These are phyloP conservation scores for Fusarium buxicola DNA, from an alignment of 2,329 filamentous ascomycete genomes.

Conservation along the genomic window DNA sequence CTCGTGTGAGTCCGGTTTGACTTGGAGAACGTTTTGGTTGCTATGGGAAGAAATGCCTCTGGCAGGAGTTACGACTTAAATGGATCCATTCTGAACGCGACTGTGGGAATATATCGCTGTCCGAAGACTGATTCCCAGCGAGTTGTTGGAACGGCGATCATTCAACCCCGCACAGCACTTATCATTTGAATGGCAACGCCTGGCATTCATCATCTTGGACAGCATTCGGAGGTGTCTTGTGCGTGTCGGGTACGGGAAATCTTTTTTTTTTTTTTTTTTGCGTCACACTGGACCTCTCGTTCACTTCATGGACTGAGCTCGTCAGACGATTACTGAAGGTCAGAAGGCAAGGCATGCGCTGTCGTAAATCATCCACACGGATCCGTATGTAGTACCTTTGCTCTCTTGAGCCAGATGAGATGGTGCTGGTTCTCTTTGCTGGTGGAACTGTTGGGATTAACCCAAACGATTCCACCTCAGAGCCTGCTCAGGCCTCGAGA, in stretches of 20 bases:
- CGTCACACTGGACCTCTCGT: slow-evolving; percentile 3
- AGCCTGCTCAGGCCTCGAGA: slow-evolving; percentile 25
- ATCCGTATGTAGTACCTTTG: slow-evolving; percentile 52
- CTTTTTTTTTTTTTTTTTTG: background rate
- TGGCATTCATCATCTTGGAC: background rate
- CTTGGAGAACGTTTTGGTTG: background rate
- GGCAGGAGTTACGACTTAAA: slow-evolving; percentile 5
- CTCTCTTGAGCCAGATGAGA: slow-evolving; percentile 30
- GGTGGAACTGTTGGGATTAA: slow-evolving; percentile 42
- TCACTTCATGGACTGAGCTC: background rate
- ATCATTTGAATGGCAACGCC: slow-evolving; percentile 1
- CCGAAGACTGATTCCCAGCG: background rate
- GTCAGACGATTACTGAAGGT: slow-evolving; percentile 16
- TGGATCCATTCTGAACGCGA: slow-evolving; percentile 4
- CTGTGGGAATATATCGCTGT: background rate
- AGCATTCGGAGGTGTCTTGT: background rate
- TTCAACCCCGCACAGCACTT: slow-evolving; percentile 11
- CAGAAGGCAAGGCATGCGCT: slow-evolving; percentile 26
- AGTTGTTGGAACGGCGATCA: slow-evolving; percentile 3
- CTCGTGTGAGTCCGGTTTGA: slow-evolving; percentile 8
- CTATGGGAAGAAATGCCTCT: background rate
- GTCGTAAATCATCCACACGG: slow-evolving; percentile 53
- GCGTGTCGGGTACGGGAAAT: background rate
- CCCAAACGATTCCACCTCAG: slow-evolving; percentile 32
- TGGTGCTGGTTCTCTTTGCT: slow-evolving; percentile 28